These are phyloP conservation scores for Brassica incana DNA, from an alignment of 345 rosid species.

Conservation along the genomic window DNA sequence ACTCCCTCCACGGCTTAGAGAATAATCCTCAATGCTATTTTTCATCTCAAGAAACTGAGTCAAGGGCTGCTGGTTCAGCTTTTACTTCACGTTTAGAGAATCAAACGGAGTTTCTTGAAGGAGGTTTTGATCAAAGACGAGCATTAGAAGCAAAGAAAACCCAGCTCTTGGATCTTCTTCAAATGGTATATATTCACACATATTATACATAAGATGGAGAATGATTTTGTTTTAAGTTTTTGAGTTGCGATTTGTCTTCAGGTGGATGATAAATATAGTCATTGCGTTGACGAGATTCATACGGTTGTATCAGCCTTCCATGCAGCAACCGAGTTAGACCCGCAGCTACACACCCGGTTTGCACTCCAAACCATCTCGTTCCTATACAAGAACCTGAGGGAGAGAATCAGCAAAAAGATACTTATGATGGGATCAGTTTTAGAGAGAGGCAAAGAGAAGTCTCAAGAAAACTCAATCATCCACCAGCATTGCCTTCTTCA, in stretches of 20 bases:
- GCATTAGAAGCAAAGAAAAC: constrained; percentile 56
- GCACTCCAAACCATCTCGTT: constrained; percentile 73
- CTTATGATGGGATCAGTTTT: constrained; percentile 59
- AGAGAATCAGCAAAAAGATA: constrained; percentile 87
- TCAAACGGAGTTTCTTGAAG: constrained; percentile 37
- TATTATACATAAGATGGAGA: neutral
- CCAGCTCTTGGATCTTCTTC: constrained; percentile 64
- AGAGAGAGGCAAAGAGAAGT: constrained; percentile 48
- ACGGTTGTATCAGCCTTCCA: constrained; percentile 94
- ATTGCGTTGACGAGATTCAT: constrained; percentile 87
- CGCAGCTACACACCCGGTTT: constrained; percentile 72
- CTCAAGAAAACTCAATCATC: constrained; percentile 48
- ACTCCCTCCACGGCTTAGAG: constrained; percentile 58
- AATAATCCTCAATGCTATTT: constrained; percentile 29
- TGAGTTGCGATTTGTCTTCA: constrained; percentile 26
- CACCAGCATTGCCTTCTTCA: constrained; percentile 78
- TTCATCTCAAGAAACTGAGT: constrained; percentile 33
- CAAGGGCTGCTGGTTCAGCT: constrained; percentile 29
- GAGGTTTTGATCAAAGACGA: constrained; percentile 32
- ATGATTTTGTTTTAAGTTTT: neutral
- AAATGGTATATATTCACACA: constrained; percentile 56
- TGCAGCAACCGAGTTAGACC: constrained; percentile 88
- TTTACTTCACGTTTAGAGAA: constrained; percentile 30
- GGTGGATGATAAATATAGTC: constrained; percentile 86
- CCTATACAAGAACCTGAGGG: constrained; percentile 72